Evolutionary conservation across 2,329 filamentous ascomycete genomes (phyloP).

Genomic region (Trichoderma cornu-damae): DNA sequence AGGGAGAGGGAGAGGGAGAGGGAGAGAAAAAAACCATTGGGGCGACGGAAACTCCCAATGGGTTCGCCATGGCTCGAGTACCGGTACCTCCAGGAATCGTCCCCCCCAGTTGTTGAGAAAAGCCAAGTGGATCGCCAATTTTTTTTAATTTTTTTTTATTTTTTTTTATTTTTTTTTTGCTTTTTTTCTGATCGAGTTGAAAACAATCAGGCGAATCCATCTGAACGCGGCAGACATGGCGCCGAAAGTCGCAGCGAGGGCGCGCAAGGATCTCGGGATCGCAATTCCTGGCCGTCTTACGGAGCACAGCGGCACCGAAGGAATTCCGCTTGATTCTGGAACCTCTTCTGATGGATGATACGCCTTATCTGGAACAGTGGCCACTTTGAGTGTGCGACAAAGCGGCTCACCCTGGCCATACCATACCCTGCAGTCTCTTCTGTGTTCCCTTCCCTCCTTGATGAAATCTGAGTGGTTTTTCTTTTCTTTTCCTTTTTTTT

Average conservation of each 20-base stretch:
- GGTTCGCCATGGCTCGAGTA: slow-evolving; percentile 11
- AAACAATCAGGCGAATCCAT: neutral
- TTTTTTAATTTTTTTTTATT: slow-evolving; percentile 5
- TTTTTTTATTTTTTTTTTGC: slow-evolving; percentile 6
- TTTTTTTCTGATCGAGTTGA: neutral
- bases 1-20: no score
- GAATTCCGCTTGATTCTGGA: slow-evolving; percentile 4
- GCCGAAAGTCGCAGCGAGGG: neutral
- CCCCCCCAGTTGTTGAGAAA: slow-evolving; percentile 17
- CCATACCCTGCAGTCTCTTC: neutral
- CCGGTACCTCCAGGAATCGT: slow-evolving; percentile 11
- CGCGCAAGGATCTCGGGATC: slow-evolving; percentile 5
- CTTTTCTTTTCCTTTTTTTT: no score
- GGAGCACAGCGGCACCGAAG: neutral
- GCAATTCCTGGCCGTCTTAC: neutral
- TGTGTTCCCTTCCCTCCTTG: no score
- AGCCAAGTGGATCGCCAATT: slow-evolving; percentile 14
- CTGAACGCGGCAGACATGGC: neutral
- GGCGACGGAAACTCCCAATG: neutral
- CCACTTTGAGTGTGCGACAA: neutral
- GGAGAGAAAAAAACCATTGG: slow-evolving; percentile 17
- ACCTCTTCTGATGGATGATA: neutral
- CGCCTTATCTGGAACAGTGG: slow-evolving; percentile 7
- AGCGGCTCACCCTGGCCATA: neutral
- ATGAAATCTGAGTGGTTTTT: no score